phyloP scores from a whole-genome alignment of 2,329 filamentous ascomycete genomes.

The Aspergillus pseudoterreus region DNA sequence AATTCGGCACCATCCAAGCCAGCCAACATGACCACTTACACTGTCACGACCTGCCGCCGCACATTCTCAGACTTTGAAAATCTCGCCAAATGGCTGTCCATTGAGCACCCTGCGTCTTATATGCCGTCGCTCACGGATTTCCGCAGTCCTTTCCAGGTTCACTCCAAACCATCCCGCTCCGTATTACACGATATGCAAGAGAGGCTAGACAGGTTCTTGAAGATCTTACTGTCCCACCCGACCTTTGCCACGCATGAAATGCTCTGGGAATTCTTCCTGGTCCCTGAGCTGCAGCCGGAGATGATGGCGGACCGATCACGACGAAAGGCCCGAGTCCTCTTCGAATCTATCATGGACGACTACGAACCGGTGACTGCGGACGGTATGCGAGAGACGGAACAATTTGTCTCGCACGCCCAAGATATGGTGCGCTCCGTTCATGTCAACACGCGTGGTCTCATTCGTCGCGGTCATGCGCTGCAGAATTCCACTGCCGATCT shows the following conservation, averaged over 20 bases:
- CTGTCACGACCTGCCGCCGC: slow-evolving; percentile 88
- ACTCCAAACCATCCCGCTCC: slow-evolving; percentile 83
- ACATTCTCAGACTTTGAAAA: slow-evolving; percentile 89
- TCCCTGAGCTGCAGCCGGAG: slow-evolving; percentile 84
- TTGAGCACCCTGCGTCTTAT: slow-evolving; percentile 95
- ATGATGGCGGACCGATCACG: slow-evolving; percentile 87
- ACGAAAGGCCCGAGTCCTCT: slow-evolving; percentile 77
- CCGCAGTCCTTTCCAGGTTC: slow-evolving; percentile 86
- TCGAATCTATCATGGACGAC: slow-evolving; percentile 84
- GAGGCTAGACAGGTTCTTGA: slow-evolving; percentile 81
- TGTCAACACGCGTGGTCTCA: slow-evolving; percentile 74
- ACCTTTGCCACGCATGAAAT: slow-evolving; percentile 96
- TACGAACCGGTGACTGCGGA: slow-evolving; percentile 68
- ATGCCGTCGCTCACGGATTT: slow-evolving; percentile 74
- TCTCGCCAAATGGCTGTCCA: slow-evolving; percentile 72
- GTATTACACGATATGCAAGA: slow-evolving; percentile 84
- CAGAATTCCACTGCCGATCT: slow-evolving; percentile 57
- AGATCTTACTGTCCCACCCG: slow-evolving; percentile 79
- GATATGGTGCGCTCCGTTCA: slow-evolving; percentile 86
- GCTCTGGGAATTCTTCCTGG: slow-evolving; percentile 97
- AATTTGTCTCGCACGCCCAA: slow-evolving; percentile 85
- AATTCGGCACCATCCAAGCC: slow-evolving; percentile 34
- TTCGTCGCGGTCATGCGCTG: slow-evolving; percentile 72
- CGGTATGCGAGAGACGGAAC: slow-evolving; percentile 82
- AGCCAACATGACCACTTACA: slow-evolving; percentile 69